Conservation (phyloP, 2,329 filamentous ascomycete genomes). For the Aspergillus sp. region DNA sequence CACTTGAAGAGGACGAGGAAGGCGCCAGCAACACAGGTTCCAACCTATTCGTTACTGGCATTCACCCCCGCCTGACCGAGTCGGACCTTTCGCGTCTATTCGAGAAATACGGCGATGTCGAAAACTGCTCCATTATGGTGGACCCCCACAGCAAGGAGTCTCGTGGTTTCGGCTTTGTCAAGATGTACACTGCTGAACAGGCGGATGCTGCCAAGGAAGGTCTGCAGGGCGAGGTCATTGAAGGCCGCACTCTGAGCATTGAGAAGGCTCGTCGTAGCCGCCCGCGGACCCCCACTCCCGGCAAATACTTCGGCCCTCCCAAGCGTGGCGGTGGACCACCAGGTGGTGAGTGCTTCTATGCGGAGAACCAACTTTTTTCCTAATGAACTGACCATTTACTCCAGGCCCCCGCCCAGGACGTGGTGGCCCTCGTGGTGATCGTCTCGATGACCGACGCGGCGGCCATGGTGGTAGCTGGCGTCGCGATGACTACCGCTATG, state of each 20-base stretch:
- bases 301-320: conserved; percentile 97
- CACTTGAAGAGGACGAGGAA: conserved; percentile 53
- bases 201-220: conserved; percentile 96
- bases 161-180: conserved; percentile 97
- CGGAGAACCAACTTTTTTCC: conserved; percentile 1
- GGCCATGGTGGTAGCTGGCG: conserved; percentile 44
- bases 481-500: conserved; percentile 36
- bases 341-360: conserved; percentile 50
- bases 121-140: conserved; percentile 99
- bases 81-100: conserved; percentile 89
- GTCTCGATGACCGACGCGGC: conserved; percentile 48
- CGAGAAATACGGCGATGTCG: conserved; percentile 96
- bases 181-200: conserved; percentile 92
- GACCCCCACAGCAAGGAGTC: conserved; percentile 98
- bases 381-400: neutral
- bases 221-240: conserved; percentile 87
- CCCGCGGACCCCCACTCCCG: conserved; percentile 90
- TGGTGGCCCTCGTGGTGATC: conserved; percentile 37
- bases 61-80: conserved; percentile 85
- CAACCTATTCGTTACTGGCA: conserved; percentile 97
- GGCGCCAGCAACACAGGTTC: conserved; percentile 86
- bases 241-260: conserved; percentile 92
- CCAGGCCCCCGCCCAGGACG: conserved; percentile 31
- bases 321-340: conserved; percentile 52
- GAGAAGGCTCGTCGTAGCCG: conserved; percentile 96